Evolutionary conservation across 305 asterid genomes (phyloP).

Genomic region (Plantago coronopus): DNA sequence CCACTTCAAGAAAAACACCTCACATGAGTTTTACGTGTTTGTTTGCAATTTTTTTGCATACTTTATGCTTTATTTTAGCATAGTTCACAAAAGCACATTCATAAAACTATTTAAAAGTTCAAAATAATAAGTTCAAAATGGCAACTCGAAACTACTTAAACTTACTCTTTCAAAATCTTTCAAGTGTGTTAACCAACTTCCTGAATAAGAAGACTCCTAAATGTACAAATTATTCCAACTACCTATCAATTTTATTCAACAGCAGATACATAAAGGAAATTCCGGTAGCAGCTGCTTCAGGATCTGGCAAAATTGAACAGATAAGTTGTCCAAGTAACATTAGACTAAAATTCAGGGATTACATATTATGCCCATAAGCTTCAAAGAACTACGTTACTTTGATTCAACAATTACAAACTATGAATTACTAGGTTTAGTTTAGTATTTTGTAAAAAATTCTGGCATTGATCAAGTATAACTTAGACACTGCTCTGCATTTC

Average conservation of each 20-base stretch:
- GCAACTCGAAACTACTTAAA: background rate
- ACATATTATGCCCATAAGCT: background rate
- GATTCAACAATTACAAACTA: background rate
- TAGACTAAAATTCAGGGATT: constrained; percentile 3
- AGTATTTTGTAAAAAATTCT: background rate
- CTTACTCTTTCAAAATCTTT: background rate
- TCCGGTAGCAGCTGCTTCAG: no score
- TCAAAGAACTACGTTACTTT: constrained; percentile 4
- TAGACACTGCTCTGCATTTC: constrained; percentile 4
- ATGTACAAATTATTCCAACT: background rate
- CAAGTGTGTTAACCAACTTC: background rate
- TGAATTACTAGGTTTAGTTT: background rate
- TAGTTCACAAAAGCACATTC: background rate
- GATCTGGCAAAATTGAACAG: background rate
- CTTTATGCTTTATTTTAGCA: background rate
- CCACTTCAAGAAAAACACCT: constrained; percentile 49
- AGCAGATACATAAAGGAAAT: background rate
- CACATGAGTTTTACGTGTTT: constrained; percentile 13
- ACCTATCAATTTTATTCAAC: background rate
- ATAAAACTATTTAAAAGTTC: background rate
- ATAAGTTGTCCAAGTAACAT: background rate
- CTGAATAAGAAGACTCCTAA: constrained; percentile 9
- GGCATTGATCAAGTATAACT: background rate
- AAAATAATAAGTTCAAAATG: background rate
- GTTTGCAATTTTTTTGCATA: background rate